A percentile compares a stretch with the other conserved stretches of the same genome.
These are phyloP conservation scores for Hericium alpestre DNA, from an alignment of 768 basidiomycete species.

Conservation along the genomic window DNA sequence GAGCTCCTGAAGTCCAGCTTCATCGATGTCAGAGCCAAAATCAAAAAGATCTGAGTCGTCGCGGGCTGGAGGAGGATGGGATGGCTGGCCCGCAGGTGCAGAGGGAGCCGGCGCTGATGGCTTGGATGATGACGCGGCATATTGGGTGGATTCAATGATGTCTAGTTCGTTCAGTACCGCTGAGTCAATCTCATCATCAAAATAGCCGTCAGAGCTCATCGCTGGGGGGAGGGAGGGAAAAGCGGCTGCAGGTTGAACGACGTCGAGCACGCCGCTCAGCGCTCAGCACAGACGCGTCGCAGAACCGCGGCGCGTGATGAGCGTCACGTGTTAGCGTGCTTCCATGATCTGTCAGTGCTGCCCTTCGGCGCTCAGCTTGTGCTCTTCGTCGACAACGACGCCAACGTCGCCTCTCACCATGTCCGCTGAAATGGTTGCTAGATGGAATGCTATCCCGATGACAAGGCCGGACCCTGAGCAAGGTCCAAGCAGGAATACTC, in stretches of 20 bases:
- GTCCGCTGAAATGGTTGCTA: slow-evolving; percentile 55
- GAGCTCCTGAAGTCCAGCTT: slow-evolving; percentile 39
- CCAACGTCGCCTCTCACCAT: slow-evolving; percentile 23
- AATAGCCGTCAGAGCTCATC: slow-evolving; percentile 76
- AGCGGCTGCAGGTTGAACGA: not conserved
- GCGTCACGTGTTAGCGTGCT: not conserved
- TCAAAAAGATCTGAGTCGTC: slow-evolving; percentile 31
- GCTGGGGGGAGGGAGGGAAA: not conserved
- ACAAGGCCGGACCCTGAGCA: slow-evolving; percentile 19
- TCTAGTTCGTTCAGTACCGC: slow-evolving; percentile 53
- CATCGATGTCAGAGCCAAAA: slow-evolving; percentile 43
- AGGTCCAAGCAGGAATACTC: not conserved
- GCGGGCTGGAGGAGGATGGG: slow-evolving; percentile 13
- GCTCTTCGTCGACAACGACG: not conserved
- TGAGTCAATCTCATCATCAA: slow-evolving; percentile 46
- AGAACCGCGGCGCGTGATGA: not conserved
- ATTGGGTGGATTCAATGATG: slow-evolving; percentile 56
- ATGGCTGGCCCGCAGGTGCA: not conserved
- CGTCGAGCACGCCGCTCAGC: not conserved
- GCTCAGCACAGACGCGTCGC: not conserved
- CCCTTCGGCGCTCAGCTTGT: not conserved
- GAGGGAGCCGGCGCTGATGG: slow-evolving; percentile 13
- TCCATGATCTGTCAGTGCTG: not conserved
- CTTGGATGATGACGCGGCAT: slow-evolving; percentile 13
- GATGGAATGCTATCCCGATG: slow-evolving; percentile 66